A percentile compares a stretch with the other conserved stretches of the same genome.
Conservation (phyloP, 805 yeast genomes). For the Lachancea kluyveri region DNA sequence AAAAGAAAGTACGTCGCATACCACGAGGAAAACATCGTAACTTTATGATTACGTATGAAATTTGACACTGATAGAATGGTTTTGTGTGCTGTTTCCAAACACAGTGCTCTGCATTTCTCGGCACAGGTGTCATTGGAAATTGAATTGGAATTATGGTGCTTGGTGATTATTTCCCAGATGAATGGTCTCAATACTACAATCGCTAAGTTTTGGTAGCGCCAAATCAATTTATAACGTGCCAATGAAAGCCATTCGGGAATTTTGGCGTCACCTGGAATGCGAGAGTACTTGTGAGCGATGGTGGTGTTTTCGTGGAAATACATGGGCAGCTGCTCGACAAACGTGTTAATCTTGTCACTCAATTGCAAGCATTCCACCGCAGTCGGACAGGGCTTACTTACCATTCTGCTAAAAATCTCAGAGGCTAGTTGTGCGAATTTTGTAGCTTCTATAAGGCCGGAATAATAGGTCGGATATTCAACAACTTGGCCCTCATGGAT, state of each 20-base stretch:
- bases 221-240: conserved; percentile 45
- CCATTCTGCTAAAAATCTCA: conserved; percentile 38
- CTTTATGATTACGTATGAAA: conserved; percentile 30
- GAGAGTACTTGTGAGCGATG: conserved; percentile 20
- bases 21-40: conserved; percentile 52
- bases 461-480: conserved; percentile 47
- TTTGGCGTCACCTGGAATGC: conserved; percentile 13
- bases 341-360: conserved; percentile 38
- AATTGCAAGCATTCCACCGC: conserved; percentile 45
- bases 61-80: conserved; percentile 45
- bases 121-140: conserved; percentile 35
- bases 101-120: conserved; percentile 43
- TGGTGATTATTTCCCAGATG: conserved; percentile 50
- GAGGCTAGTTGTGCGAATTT: conserved; percentile 42
- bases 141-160: conserved; percentile 33
- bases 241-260: conserved; percentile 49
- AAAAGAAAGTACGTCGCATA: conserved; percentile 56
- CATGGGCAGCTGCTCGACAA: conserved; percentile 38
- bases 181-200: conserved; percentile 50
- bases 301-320: conserved; percentile 38
- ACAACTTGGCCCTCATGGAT: conserved; percentile 36
- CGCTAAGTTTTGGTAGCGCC: conserved; percentile 55
- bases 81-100: conserved; percentile 45
- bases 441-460: conserved; percentile 52
- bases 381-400: no score